Base-by-base conservation (phyloP, 2,329 filamentous ascomycete species). In the Penicillium fuscoglaucum region DNA sequence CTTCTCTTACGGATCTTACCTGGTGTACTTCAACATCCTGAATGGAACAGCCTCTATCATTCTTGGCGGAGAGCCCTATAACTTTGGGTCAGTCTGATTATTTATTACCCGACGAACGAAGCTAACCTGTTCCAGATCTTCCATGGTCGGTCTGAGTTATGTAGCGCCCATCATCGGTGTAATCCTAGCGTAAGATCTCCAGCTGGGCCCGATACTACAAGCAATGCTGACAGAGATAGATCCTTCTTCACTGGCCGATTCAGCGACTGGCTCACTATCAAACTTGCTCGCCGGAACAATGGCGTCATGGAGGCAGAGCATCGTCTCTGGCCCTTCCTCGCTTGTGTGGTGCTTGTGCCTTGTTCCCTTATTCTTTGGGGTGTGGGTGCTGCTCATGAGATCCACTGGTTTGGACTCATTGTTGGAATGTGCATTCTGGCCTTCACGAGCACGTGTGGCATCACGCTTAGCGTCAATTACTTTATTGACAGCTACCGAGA, bases 381-480 rank as follows among this genome's bases (percentile, higher is more conserved):
- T 17, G 75, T 79, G 0, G 76, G 75, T 5, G 77, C 78, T 4
- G 75, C 76, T 0, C 75, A 78, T 49, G 69, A 74, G 19, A 59
- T 79, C 0, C 76, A 74, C 59, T 78, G 77, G 71, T 74, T 80
- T 44, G 74, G 77, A 1, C 67, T 79, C 6, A 68, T 78, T 21
- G 72, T 78, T 26, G 76, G 74, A 3, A 78, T 80, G 76, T 74
- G 71, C 55, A 66, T 77, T 35, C 70, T 79, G 29, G 76, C 76
- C 2, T 74, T 76, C 57, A 72, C 73, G 15, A 73, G 72, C 54
- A 71, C 74, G 2, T 70, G 67, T 21, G 76, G 75, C 1, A 68
- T 76, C 21, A 74, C 74, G 0, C 65, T 77, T 19, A 74, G 72
- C 45, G 70, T 78, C 47, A 76, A 76, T 52, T 78, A 78, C 43